Evolutionary conservation across 495 filamentous ascomycete genomes (phyloP), one percentile per base, ranked within the genome.

Genomic region (Ascobolus immersus): DNA sequence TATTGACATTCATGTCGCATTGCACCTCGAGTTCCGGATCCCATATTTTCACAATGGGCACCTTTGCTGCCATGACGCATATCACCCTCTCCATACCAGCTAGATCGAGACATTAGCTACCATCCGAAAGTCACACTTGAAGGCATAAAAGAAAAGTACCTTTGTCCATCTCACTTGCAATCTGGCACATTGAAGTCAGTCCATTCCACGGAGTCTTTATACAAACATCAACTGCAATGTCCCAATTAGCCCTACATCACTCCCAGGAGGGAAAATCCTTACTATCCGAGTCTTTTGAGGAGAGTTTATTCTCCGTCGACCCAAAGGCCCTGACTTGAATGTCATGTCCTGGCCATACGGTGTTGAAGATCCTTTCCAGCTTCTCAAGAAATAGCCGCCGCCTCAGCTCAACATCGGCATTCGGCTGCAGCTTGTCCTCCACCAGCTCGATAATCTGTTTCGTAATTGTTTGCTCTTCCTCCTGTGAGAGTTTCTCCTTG

Each of bases 1-100:
- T 96, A 55, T 96, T 96, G 55, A 94, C 80, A 38, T 94, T 96
- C 74, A 96, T 86, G 49, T 96, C 86, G 43, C 80, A 92, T n/a
- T 80, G 75, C 37, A 96, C 58, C 23, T 67, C 56, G 17, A 92
- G 61, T 52, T 92, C 80, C 1, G 86, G 89, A 48, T 96, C 86
- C 82, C 82, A 94, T 30, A 92, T 84, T 56, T 94, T 96, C 34
- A 96, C 86, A 41, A 96, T 96, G 7, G 89, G 84, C 11, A 96
- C 89, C 51, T 92, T 93, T 10, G 86, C 86, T 24, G 74, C 74
- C 15, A 77, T 74, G 5, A 94, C 75, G 47, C 86, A 96, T 24
- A 91, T 73, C 6, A 96, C 81, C 40, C 72, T 73, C 53, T 93
- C 62, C 86, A 96, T 96, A 34, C 86, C 86, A 56, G 80, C 84